Evolutionary conservation across 2,329 filamentous ascomycete genomes (phyloP).

Genomic region (Xylaria sp.): DNA sequence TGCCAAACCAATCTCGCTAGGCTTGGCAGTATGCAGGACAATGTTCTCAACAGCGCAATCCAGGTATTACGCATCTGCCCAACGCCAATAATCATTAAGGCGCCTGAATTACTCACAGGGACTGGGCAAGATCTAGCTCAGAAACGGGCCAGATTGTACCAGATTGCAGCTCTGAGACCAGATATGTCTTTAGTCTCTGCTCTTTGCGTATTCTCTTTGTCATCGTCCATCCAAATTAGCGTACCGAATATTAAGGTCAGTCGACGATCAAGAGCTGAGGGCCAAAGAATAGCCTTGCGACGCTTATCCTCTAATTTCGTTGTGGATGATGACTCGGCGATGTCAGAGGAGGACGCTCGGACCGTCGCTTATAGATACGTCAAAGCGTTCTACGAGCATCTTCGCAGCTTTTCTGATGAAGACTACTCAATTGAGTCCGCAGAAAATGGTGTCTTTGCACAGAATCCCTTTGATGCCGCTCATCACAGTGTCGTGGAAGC

Average conservation of each 20-base stretch:
- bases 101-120: conserved; percentile 5
- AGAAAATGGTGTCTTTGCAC: conserved; percentile 3
- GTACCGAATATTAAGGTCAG: conserved; percentile 25
- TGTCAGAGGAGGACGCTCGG: conserved; percentile 2
- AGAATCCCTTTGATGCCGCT: conserved; percentile 31
- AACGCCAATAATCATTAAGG: conserved; percentile 34
- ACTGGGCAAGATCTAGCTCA: conserved; percentile 39
- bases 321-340: conserved; percentile 31
- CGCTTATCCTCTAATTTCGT: conserved; percentile 32
- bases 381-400: conserved; percentile 32
- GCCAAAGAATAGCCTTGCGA: conserved; percentile 26
- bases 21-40: conserved; percentile 17
- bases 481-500: conserved; percentile 29
- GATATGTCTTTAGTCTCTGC: conserved; percentile 52
- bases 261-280: conserved; percentile 2
- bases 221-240: conserved; percentile 20
- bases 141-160: conserved; percentile 51
- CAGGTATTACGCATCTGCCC: conserved; percentile 34
- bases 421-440: background rate
- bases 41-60: conserved; percentile 13
- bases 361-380: conserved; percentile 23
- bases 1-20: conserved; percentile 35
- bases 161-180: conserved; percentile 50
- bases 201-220: conserved; percentile 33
- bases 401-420: conserved; percentile 12